Conservation (phyloP, 768 basidiomycete species). For the Phaeotremella skinneri region DNA sequence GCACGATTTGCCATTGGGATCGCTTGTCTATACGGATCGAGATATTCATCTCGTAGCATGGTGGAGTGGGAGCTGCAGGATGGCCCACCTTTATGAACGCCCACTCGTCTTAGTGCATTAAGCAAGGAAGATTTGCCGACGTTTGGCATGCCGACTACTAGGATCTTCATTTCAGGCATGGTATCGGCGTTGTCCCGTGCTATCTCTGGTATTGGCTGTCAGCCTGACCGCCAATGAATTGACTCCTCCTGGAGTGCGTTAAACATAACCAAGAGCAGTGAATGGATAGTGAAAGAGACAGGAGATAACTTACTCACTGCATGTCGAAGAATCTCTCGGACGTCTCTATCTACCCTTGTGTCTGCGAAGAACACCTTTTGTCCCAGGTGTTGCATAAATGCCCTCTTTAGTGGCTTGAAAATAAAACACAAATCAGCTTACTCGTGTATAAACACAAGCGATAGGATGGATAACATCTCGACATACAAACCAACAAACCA, state of each 20-base stretch:
- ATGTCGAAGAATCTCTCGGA: constrained; percentile 47
- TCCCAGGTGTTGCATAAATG: constrained; percentile 48
- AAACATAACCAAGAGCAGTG: neutral
- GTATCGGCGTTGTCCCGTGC: constrained; percentile 65
- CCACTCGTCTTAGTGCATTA: constrained; percentile 82
- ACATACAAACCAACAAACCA: constrained; percentile 54
- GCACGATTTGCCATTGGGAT: neutral
- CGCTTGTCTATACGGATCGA: neutral
- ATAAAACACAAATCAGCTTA: neutral
- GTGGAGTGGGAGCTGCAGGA: constrained; percentile 6
- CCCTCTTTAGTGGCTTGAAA: constrained; percentile 51
- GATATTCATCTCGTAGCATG: neutral
- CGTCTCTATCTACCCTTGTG: constrained; percentile 49
- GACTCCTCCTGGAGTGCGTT: no score
- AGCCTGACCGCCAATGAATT: no score
- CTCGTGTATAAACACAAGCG: no score
- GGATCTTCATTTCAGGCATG: constrained; percentile 74
- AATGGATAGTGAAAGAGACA: neutral
- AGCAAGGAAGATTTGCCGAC: constrained; percentile 95
- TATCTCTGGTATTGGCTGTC: constrained; percentile 57
- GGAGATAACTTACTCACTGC: constrained; percentile 49
- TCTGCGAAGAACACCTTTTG: constrained; percentile 54
- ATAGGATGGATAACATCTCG: constrained; percentile 64
- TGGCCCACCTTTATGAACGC: constrained; percentile 77
- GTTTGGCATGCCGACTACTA: constrained; percentile 95